Percentiles rank a stretch among this genome's conserved stretches.
Evolutionary conservation across 2,329 filamentous ascomycete species (phyloP).

Genomic region (Colletotrichum zoysiae): DNA sequence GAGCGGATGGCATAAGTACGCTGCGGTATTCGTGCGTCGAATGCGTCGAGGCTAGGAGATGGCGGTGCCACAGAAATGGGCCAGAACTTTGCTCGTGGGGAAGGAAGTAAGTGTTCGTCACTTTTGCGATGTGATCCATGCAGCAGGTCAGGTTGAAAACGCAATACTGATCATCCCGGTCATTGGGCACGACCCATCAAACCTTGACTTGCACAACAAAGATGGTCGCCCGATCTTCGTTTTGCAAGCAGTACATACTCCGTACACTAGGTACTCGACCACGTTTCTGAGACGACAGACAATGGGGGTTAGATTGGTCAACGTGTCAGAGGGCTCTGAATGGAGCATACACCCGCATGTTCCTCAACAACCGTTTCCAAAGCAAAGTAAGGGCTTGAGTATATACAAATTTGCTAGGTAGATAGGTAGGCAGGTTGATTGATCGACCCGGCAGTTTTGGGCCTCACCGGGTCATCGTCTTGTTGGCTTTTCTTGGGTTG

Average conservation of each 20-base stretch:
- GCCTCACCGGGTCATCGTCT: constrained; percentile 26
- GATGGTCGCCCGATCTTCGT: not conserved
- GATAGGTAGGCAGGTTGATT: not conserved
- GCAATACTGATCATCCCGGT: not conserved
- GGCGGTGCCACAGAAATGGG: not conserved
- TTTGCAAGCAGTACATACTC: not conserved
- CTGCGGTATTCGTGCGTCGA: not conserved
- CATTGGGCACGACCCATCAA: not conserved
- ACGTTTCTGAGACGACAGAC: constrained; percentile 32
- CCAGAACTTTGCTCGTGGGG: not conserved
- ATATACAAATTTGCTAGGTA: not conserved
- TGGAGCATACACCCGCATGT: constrained; percentile 25
- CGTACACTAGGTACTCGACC: not conserved
- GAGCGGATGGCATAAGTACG: not conserved
- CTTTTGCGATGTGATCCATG: not conserved
- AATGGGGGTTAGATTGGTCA: constrained; percentile 18
- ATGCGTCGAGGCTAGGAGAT: not conserved
- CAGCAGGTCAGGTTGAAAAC: not conserved
- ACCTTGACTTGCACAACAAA: not conserved
- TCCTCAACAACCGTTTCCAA: not conserved
- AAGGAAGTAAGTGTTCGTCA: not conserved
- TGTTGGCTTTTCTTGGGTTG: constrained; percentile 18
- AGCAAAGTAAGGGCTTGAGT: constrained; percentile 20
- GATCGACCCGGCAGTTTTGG: constrained; percentile 31
- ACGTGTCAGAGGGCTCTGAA: constrained; percentile 27